Percentiles rank a stretch among this genome's conserved stretches.
phyloP scores from a whole-genome alignment of 345 rosid genomes.

The Populus nigra region DNA sequence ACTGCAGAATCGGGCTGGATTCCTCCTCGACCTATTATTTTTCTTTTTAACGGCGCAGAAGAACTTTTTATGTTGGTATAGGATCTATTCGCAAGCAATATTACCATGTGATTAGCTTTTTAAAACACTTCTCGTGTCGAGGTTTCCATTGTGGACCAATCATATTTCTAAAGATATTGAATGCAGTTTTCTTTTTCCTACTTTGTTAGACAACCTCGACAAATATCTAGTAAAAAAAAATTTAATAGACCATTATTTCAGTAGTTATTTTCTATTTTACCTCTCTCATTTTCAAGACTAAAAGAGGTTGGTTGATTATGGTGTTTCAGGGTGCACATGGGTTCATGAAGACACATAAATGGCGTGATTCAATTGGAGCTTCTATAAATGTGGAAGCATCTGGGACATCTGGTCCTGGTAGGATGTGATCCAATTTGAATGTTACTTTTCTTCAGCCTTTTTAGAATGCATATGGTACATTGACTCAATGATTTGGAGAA shows the following conservation, averaged over 20 bases:
- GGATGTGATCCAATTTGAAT: constrained; percentile 7
- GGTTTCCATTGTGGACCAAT: neutral
- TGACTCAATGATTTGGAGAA: neutral
- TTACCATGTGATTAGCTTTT: neutral
- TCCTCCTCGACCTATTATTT: constrained; percentile 80
- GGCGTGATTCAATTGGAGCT: constrained; percentile 90
- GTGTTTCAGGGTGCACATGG: constrained; percentile 88
- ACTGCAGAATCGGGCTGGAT: constrained; percentile 77
- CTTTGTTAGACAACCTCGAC: neutral
- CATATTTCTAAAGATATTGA: neutral
- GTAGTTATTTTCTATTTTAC: constrained; percentile 10
- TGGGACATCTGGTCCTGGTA: constrained; percentile 94
- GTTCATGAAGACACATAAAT: constrained; percentile 77
- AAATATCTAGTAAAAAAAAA: constrained; percentile 2
- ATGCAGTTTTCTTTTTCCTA: neutral
- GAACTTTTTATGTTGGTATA: constrained; percentile 88
- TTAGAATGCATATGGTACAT: neutral
- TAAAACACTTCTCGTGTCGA: neutral
- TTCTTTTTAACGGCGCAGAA: constrained; percentile 94
- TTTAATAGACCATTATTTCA: constrained; percentile 12
- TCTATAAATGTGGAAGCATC: constrained; percentile 92
- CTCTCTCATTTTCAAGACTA: constrained; percentile 15
- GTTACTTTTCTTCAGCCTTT: neutral
- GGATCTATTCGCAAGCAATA: neutral
- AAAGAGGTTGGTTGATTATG: constrained; percentile 18